A percentile compares a stretch with the other conserved stretches of the same genome.
phyloP scores from a whole-genome alignment of 2,329 filamentous ascomycete genomes.

The Talaromyces sp. region DNA sequence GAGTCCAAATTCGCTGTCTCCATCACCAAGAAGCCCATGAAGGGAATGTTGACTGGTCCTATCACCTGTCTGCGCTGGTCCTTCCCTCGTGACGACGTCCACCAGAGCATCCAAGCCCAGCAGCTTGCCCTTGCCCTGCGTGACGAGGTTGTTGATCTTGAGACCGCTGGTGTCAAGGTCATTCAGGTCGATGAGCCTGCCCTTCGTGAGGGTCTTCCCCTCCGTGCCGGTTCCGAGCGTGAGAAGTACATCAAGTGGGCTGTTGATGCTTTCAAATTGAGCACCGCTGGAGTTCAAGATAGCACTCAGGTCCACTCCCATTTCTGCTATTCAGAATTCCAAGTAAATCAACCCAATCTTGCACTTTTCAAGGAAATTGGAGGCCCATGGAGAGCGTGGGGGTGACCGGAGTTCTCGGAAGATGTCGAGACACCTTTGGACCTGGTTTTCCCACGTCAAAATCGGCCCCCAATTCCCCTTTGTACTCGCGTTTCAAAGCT shows the following conservation, averaged over 20 bases:
- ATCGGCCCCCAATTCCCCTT: too few relatives aligned
- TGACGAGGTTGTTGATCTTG: conserved; percentile 97
- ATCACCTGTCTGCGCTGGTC: conserved; percentile 99
- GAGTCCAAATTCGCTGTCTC: conserved; percentile 98
- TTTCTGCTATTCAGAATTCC: conserved; percentile 99
- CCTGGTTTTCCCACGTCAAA: too few relatives aligned
- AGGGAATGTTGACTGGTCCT: conserved; percentile 99
- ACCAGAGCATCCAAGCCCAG: conserved; percentile 98
- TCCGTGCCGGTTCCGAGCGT: conserved; percentile 90
- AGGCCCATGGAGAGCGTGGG: too few relatives aligned
- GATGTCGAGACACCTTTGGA: too few relatives aligned
- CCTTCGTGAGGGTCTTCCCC: conserved; percentile 98
- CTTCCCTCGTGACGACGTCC: conserved; percentile 98
- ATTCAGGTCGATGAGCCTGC: conserved; percentile 99
- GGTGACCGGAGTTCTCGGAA: too few relatives aligned
- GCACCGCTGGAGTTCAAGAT: conserved; percentile 89
- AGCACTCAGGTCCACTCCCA: conserved; percentile 99
- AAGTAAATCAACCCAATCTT: too few relatives aligned
- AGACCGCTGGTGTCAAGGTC: conserved; percentile 93
- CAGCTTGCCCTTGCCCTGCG: conserved; percentile 98
- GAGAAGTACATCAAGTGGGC: conserved; percentile 97
- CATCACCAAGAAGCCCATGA: conserved; percentile 98
- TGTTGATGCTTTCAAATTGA: conserved; percentile 95
- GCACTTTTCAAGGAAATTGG: too few relatives aligned
- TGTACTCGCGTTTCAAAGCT: too few relatives aligned